Conservation (phyloP, 176 grass and related monocot genomes). For the Phoenix roebelenii region DNA sequence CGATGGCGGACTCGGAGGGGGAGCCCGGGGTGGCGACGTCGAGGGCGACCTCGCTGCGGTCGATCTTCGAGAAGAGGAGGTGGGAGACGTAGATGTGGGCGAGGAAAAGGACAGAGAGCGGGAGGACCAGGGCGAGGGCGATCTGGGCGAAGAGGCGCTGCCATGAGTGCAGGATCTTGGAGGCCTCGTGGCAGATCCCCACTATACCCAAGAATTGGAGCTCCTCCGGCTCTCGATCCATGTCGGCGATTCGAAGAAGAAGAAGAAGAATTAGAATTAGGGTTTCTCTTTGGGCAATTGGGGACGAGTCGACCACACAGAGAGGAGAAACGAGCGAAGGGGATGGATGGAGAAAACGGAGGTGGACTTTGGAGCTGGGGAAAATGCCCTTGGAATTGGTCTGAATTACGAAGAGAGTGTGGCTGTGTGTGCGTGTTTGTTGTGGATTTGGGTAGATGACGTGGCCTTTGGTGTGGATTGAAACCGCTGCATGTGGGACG, state of each 20-base stretch:
- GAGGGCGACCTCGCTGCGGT: constrained; percentile 53
- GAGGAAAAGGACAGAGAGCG: constrained; percentile 68
- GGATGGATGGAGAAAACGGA: too few species aligned
- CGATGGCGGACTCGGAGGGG: constrained; percentile 32
- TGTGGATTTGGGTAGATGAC: too few species aligned
- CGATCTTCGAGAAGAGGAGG: constrained; percentile 61
- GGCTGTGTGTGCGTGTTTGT: too few species aligned
- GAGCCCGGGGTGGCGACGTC: constrained; percentile 46
- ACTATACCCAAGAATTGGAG: constrained; percentile 64
- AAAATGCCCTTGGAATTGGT: too few species aligned
- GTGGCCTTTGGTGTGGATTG: too few species aligned
- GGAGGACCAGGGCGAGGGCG: constrained; percentile 56
- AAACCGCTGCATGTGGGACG: too few species aligned
- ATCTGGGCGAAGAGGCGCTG: constrained; percentile 60
- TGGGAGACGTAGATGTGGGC: constrained; percentile 79
- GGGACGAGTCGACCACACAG: too few species aligned
- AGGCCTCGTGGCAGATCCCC: constrained; percentile 43
- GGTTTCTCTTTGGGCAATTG: too few species aligned
- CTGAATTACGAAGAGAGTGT: too few species aligned
- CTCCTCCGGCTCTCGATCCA: constrained; percentile 77
- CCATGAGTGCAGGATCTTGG: constrained; percentile 35
- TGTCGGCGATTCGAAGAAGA: background rate
- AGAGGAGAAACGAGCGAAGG: too few species aligned
- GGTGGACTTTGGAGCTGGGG: too few species aligned
- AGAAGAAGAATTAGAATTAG: too few species aligned